A percentile compares a stretch with the other conserved stretches of the same genome.
Conservation (phyloP, 2,329 filamentous ascomycete species). For the Metarhizium album region DNA sequence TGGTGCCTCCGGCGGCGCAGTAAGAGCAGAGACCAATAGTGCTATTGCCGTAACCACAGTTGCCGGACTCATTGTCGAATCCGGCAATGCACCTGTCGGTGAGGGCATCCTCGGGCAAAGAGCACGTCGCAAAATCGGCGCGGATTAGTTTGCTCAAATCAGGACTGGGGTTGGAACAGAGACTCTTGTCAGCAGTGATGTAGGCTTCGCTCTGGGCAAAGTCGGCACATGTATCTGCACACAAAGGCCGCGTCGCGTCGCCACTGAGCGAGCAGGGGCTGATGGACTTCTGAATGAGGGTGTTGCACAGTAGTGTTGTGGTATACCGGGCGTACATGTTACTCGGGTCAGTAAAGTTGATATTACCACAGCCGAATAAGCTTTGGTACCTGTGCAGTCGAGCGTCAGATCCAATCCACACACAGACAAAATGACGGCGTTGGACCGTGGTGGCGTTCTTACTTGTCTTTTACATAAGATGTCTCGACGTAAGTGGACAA, state of each 20-base stretch:
- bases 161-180: conserved; percentile 57
- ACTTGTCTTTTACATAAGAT: conserved; percentile 71
- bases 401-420: conserved; percentile 3
- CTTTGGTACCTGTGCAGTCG: conserved; percentile 56
- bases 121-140: conserved; percentile 85
- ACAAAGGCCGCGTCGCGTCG: conserved; percentile 62
- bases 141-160: conserved; percentile 69
- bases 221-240: conserved; percentile 79
- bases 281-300: conserved; percentile 84
- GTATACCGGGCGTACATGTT: conserved; percentile 89
- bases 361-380: conserved; percentile 66
- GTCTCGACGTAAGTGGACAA: conserved; percentile 63
- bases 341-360: conserved; percentile 69
- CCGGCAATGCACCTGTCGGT: conserved; percentile 66
- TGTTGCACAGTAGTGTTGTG: conserved; percentile 83
- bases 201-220: conserved; percentile 83
- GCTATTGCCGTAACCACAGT: conserved; percentile 74
- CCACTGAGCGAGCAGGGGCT: conserved; percentile 53
- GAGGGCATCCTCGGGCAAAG: conserved; percentile 70
- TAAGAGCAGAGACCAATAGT: conserved; percentile 75
- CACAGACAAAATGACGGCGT: neutral
- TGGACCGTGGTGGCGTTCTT: conserved; percentile 13
- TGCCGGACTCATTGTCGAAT: conserved; percentile 66
- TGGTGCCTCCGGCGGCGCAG: conserved; percentile 71
- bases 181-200: conserved; percentile 59